phyloP scores from a whole-genome alignment of 768 basidiomycete species.

The Russula virescens region DNA sequence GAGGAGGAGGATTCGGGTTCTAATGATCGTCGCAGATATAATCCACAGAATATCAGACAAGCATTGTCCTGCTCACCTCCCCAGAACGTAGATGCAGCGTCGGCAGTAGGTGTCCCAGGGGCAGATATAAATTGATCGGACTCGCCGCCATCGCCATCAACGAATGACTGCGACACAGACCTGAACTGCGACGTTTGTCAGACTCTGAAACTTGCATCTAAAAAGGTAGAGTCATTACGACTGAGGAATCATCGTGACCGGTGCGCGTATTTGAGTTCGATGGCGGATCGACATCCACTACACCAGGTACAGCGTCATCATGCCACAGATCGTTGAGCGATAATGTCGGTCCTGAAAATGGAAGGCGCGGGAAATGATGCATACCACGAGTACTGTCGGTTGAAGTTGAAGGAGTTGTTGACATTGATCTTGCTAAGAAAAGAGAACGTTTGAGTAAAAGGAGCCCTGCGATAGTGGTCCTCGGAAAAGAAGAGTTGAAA shows the following conservation, averaged over 20 bases:
- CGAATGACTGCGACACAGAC: background rate
- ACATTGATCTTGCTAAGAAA: background rate
- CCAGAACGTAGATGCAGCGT: background rate
- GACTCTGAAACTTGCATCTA: background rate
- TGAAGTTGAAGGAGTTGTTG: background rate
- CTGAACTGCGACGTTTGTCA: background rate
- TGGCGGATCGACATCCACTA: background rate
- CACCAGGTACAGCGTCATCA: too few relatives aligned
- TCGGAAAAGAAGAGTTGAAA: background rate
- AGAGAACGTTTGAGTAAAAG: background rate
- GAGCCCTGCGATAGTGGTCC: background rate
- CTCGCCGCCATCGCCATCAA: background rate
- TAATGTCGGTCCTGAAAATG: background rate
- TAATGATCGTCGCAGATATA: background rate
- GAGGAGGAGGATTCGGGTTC: background rate
- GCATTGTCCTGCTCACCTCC: background rate
- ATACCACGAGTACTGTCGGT: background rate
- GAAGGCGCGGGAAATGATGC: background rate
- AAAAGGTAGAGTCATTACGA: background rate
- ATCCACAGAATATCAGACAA: background rate
- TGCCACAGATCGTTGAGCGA: background rate
- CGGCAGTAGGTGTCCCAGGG: conserved; percentile 5
- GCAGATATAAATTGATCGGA: conserved; percentile 15
- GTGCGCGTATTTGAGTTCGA: background rate
- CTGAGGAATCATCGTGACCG: background rate